Evolutionary conservation across 192 early-diverging fungal species (phyloP).

Genomic region (Rhizophagus clarus): DNA sequence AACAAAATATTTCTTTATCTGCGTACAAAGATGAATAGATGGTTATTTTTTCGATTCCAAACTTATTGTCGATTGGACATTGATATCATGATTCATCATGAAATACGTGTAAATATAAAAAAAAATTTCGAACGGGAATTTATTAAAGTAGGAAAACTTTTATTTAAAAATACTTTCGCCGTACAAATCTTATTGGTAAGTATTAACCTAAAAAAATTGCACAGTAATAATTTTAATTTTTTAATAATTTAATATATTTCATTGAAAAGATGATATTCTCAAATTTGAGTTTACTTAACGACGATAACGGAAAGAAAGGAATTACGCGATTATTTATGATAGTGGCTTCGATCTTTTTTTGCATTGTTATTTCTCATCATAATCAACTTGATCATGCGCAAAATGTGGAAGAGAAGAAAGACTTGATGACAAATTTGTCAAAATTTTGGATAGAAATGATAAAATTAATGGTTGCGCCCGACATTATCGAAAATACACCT

Average conservation of each 20-base stretch:
- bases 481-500: neutral
- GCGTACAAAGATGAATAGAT: slow-evolving; percentile 13
- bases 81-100: neutral
- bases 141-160: neutral
- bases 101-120: neutral
- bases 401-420: neutral
- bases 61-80: neutral
- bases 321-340: slow-evolving; percentile 3
- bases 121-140: neutral
- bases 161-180: slow-evolving; percentile 13
- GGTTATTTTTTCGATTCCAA: slow-evolving; percentile 15
- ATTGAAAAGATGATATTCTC: neutral
- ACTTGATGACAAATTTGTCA: neutral
- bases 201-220: neutral
- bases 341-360: neutral
- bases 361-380: neutral
- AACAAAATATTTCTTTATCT: neutral
- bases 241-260: neutral
- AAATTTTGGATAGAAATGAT: neutral
- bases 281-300: neutral
- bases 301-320: neutral
- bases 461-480: neutral
- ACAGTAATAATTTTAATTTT: neutral
- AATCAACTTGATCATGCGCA: neutral
- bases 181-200: slow-evolving; percentile 11